Evolutionary conservation across 352 stramenopile genomes (phyloP), one percentile per base, ranked within the genome.

Genomic region (Peronospora farinosa): DNA sequence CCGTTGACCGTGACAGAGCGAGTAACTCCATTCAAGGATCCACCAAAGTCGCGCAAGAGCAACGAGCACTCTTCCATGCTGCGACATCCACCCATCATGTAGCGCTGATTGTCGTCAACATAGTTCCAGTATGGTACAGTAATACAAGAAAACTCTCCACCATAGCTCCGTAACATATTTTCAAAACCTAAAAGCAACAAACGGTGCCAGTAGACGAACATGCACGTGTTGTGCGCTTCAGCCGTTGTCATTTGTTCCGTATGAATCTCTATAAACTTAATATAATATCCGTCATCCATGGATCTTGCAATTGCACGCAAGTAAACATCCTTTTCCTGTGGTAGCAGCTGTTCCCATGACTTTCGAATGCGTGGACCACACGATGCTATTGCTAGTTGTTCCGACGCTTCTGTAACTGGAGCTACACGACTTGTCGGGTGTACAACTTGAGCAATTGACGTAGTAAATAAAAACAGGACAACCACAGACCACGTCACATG

Each of bases 111-210:
- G 40, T 95, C 69, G 45, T 89, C 61, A 17, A 89, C 78, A 40
- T 92, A 95, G 63, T 95, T 86, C 76, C 76, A 95, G 68, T 90
- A 95, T 7, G 84, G 84, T 11, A 95, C 44, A 9, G 84, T 95
- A 41, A 95, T 69, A 50, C 84, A 95, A n/a, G 80, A 66, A 43
- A 86, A 93, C 32, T 86, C 78, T 7, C 71, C 72, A 8, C 81
- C 84, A 40, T 88, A 86, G 32, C 69, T 74, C 8, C 84, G 74
- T 28, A 95, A 50, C 74, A 95, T 84, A 54, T 93, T 92, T 55
- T 95, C 84, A 54, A 89, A 95, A 4, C 68, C 84, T 12, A 92
- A 62, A 10, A 95, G 56, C 48, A 95, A 54, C 30, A 74, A 38
- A 19, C 84, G 84, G 54, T 95, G 84, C 84, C 84, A 95, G 51